Evolutionary conservation across 108 stramenopile genomes (phyloP).

Genomic region (Pinguiococcus pyrenoidosus): DNA sequence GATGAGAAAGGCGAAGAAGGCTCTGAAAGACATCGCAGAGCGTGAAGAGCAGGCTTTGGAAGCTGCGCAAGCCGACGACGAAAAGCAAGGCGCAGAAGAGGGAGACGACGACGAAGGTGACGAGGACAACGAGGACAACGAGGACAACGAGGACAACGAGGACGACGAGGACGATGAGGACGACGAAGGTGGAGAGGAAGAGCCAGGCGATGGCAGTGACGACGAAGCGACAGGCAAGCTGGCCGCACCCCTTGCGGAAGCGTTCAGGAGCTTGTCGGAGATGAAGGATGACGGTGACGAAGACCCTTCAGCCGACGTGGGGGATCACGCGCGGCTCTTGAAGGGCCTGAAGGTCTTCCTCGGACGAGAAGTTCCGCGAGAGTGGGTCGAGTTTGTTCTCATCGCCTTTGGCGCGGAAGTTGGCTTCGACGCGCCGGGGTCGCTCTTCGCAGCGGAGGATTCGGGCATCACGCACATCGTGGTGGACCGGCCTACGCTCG

Average conservation of each 20-base stretch:
- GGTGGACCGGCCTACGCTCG: slow-evolving; percentile 62
- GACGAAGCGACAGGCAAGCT: not conserved
- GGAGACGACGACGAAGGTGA: slow-evolving; percentile 41
- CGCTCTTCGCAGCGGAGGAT: slow-evolving; percentile 57
- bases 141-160: too few relatives aligned
- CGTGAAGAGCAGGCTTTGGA: too few relatives aligned
- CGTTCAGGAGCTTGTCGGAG: not conserved
- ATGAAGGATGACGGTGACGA: slow-evolving; percentile 1
- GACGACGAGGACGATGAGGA: too few relatives aligned
- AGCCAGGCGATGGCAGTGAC: too few relatives aligned
- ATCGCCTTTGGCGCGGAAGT: slow-evolving; percentile 73
- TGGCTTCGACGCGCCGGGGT: slow-evolving; percentile 83
- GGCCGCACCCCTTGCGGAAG: not conserved
- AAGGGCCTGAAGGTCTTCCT: slow-evolving; percentile 70
- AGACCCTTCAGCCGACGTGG: slow-evolving; percentile 1
- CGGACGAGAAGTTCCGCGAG: slow-evolving; percentile 80
- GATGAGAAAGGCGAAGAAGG: not conserved
- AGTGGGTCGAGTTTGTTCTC: slow-evolving; percentile 77
- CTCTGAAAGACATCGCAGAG: too few relatives aligned
- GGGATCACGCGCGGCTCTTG: slow-evolving; percentile 3
- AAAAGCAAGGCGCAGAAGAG: too few relatives aligned
- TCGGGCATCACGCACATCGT: slow-evolving; percentile 84
- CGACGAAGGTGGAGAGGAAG: not conserved
- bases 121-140: too few relatives aligned
- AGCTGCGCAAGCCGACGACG: too few relatives aligned